phyloP scores from a whole-genome alignment of 495 filamentous ascomycete genomes.

The Podospora sp. region DNA sequence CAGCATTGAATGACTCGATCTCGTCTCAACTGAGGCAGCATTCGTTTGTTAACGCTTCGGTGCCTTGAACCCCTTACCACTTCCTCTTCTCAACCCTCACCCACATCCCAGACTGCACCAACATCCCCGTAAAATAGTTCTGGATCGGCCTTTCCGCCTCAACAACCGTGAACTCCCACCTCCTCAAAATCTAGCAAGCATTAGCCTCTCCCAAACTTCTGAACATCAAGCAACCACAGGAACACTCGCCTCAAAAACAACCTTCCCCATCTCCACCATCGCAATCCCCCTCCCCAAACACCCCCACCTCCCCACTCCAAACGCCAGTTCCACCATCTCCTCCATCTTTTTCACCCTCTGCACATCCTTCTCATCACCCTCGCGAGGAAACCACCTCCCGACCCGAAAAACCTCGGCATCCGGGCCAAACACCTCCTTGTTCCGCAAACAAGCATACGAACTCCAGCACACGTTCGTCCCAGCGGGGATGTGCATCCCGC shows the following conservation, averaged over 20 bases:
- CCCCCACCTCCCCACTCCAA: conserved; percentile 42
- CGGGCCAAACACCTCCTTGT: conserved; percentile 19
- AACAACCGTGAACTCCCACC: conserved; percentile 6
- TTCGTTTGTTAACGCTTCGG: no score
- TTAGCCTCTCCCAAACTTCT: background rate
- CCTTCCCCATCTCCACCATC: conserved; percentile 53
- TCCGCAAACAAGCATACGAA: background rate
- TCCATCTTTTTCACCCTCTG: conserved; percentile 42
- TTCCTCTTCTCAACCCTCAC: conserved; percentile 12
- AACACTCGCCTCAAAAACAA: conserved; percentile 53
- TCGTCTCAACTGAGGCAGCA: no score
- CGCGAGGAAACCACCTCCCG: conserved; percentile 38
- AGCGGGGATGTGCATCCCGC: conserved; percentile 8
- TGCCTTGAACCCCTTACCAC: background rate
- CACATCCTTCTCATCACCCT: conserved; percentile 31
- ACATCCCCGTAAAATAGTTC: background rate
- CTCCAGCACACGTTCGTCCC: conserved; percentile 17
- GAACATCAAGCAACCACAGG: background rate
- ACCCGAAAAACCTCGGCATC: conserved; percentile 43
- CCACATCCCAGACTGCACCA: background rate
- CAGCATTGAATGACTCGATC: no score
- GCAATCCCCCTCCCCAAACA: conserved; percentile 46
- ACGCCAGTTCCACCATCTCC: conserved; percentile 36
- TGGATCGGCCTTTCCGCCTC: conserved; percentile 3
- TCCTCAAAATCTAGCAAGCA: background rate